phyloP scores from a whole-genome alignment of 345 rosid genomes.

The Salix udensis region DNA sequence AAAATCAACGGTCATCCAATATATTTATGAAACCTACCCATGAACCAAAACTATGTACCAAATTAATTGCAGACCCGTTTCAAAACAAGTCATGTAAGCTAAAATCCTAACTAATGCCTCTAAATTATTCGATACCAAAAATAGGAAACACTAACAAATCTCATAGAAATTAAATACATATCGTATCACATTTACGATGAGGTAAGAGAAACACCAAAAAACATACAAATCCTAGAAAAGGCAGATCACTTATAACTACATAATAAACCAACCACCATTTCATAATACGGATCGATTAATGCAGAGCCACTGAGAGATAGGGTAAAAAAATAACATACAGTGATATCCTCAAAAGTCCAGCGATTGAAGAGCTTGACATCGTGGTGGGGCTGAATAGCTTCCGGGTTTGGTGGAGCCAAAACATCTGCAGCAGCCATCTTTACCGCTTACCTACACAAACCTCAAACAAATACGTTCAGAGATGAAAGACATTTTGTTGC shows the following conservation, averaged over 20 bases:
- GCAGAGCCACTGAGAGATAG: neutral
- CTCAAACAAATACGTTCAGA: neutral
- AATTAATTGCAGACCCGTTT: too few relatives aligned
- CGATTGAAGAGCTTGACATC: slow-evolving; percentile 84
- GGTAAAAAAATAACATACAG: slow-evolving; percentile 33
- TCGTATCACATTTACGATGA: neutral
- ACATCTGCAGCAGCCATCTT: slow-evolving; percentile 8
- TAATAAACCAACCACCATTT: neutral
- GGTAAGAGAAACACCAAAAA: neutral
- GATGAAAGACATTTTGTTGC: neutral
- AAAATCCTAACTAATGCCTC: neutral
- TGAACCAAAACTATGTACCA: too few relatives aligned
- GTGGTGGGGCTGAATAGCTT: neutral
- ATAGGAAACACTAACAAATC: neutral
- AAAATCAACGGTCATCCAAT: too few relatives aligned
- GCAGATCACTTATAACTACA: neutral
- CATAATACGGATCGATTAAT: neutral
- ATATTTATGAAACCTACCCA: too few relatives aligned
- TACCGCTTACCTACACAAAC: slow-evolving; percentile 3
- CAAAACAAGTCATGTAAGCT: too few relatives aligned
- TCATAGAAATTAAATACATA: neutral
- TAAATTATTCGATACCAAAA: neutral
- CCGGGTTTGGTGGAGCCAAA: neutral
- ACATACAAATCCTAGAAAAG: neutral
- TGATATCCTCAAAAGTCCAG: slow-evolving; percentile 74